phyloP scores from a whole-genome alignment of 139 green algal species.

The Chlorokybus atmophyticus region DNA sequence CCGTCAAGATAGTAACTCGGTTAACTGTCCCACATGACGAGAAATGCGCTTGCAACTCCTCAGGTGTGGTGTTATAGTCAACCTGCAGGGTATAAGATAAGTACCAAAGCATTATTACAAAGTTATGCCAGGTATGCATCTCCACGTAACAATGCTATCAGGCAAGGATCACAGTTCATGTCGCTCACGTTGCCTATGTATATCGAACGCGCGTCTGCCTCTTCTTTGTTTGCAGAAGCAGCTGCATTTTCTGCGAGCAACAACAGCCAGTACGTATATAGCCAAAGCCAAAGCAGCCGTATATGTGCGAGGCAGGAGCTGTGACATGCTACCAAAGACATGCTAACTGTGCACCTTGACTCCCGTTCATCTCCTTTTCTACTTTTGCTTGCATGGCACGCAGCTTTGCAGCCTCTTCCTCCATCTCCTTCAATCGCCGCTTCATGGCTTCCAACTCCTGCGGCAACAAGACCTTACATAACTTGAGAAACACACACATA shows the following conservation, averaged over 20 bases:
- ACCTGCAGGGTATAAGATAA: no score
- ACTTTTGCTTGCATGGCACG: conserved; percentile 46
- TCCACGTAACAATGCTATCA: no score
- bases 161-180: no score
- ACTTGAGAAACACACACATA: no score
- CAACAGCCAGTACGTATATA: neutral
- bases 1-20: conserved; percentile 92
- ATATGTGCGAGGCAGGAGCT: neutral
- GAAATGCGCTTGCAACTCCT: conserved; percentile 90
- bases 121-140: no score
- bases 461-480: no score
- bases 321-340: neutral
- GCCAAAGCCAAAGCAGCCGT: neutral
- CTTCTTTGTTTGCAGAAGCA: conserved; percentile 38
- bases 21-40: conserved; percentile 89
- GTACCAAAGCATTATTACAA: no score
- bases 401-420: conserved; percentile 74
- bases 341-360: neutral
- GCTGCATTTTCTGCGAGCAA: neutral
- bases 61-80: conserved; percentile 82
- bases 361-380: conserved; percentile 34
- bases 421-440: conserved; percentile 72
- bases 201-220: conserved; percentile 70
- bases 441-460: conserved; percentile 83
- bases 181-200: conserved; percentile 76